Conservation (phyloP, 2,329 filamentous ascomycete genomes). For the Orbilia oligospora region DNA sequence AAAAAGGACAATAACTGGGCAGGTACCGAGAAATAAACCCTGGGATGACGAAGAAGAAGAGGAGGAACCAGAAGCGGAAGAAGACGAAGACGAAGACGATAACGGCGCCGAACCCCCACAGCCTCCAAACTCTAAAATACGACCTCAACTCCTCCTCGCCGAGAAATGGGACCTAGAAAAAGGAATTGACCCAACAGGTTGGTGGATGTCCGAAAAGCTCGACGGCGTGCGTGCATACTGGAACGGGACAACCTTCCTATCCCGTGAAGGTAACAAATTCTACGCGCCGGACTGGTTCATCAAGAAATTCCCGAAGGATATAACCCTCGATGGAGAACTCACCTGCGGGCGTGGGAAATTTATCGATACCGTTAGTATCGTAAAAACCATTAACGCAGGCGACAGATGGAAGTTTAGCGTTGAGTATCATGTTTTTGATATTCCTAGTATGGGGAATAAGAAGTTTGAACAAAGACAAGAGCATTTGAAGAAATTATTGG, state of each 20-base stretch:
- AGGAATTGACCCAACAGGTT: slow-evolving; percentile 63
- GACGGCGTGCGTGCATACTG: slow-evolving; percentile 64
- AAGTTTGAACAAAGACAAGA: slow-evolving; percentile 63
- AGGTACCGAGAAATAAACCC: slow-evolving; percentile 27
- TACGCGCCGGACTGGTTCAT: slow-evolving; percentile 64
- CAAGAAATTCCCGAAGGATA: slow-evolving; percentile 63
- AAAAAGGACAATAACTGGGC: slow-evolving; percentile 48
- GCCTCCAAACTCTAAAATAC: slow-evolving; percentile 54
- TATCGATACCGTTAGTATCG: slow-evolving; percentile 64
- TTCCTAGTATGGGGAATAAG: slow-evolving; percentile 61
- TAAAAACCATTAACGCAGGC: slow-evolving; percentile 62
- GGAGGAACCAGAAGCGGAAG: slow-evolving; percentile 25
- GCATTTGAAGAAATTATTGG: slow-evolving; percentile 58
- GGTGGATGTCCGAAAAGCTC: slow-evolving; percentile 64
- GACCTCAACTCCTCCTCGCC: slow-evolving; percentile 63
- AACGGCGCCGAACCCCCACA: slow-evolving; percentile 43
- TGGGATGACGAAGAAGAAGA: slow-evolving; percentile 41
- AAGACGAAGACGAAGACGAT: slow-evolving; percentile 24
- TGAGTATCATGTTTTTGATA: slow-evolving; percentile 64
- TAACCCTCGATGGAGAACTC: slow-evolving; percentile 64
- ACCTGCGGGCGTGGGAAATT: slow-evolving; percentile 63
- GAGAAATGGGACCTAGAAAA: slow-evolving; percentile 64
- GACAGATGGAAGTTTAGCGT: slow-evolving; percentile 64
- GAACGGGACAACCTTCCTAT: slow-evolving; percentile 63
- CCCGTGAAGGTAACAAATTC: slow-evolving; percentile 64